Evolutionary conservation across 208 protist genomes (phyloP).

Genomic region (Acanthamoeba royreba): DNA sequence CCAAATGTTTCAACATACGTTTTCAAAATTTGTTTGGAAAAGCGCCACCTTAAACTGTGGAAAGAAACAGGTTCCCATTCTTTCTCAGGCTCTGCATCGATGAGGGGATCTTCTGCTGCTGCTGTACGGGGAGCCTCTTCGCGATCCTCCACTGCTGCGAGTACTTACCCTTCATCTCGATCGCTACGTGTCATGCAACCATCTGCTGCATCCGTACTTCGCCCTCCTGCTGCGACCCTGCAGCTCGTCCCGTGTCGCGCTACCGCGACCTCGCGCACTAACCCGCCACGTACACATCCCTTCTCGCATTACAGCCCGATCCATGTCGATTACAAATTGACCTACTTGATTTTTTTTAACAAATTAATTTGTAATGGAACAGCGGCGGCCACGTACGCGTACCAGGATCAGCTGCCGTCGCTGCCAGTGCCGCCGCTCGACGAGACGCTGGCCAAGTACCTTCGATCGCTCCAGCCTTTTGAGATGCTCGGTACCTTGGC

Average conservation of each 20-base stretch:
- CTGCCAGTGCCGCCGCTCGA: background rate
- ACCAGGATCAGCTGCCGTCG: background rate
- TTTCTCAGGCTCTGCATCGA: no score
- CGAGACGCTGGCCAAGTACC: slow-evolving; percentile 12
- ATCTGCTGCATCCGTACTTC: no score
- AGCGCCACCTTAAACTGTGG: no score
- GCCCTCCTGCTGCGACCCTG: background rate
- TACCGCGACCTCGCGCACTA: background rate
- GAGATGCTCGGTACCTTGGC: background rate
- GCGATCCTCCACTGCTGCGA: no score
- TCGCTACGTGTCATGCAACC: no score
- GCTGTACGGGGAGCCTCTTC: no score
- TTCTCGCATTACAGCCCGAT: background rate
- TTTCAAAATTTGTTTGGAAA: no score
- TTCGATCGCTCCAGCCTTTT: background rate
- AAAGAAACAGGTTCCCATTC: no score
- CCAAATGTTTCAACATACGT: no score
- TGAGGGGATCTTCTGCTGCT: no score
- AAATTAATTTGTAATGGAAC: background rate
- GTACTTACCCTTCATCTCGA: no score
- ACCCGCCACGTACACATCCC: background rate
- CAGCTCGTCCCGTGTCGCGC: background rate
- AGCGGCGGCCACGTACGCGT: background rate
- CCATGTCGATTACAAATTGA: background rate
- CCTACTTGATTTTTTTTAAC: background rate